Evolutionary conservation across 306 rosid species (phyloP), one percentile per base, ranked within the genome.

Genomic region (Cucumis hystrix): DNA sequence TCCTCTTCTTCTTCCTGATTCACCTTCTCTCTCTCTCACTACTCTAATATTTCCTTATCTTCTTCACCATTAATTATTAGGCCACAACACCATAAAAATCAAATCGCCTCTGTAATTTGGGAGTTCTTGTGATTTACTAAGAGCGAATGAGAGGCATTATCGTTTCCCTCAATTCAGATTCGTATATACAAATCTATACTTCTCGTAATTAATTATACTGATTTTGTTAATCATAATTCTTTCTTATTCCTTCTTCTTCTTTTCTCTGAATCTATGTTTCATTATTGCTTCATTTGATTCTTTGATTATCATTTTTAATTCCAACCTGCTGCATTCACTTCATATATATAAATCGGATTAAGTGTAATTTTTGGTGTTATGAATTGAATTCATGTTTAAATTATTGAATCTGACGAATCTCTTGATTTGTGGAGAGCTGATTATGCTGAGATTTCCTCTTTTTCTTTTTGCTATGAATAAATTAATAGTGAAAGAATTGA

Each of bases 1-100:
- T 82, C 91, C 7, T 74, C 72, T 10, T 18, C 72, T 10, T 18
- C 91, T 13, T 76, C 68, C 40, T 61, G 11, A 62, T 63, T 3
- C 68, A 0, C 23, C 6, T 61, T 28, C 64, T 33, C 37, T 33
- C 37, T 28, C 30, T 33, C 37, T 14, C 76, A 28, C 35, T 51
- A 51, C 77, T 54, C 51, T 54, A 74, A 74, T 37, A 56, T 74
- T 37, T 13, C 25, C 78, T 58, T 11, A 12, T 43, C 57, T 23
- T 43, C 57, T 23, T 6, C 37, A 13, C 4, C 76, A 49, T 45
- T 47, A 71, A 49, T 71, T 71, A 49, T 20, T 71, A 18, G n/a
- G 8, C 1, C 40, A 25, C 39, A 13, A 66, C 28, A 33, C 5
- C 37, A 33, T 3, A 33, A 33, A 33, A 33, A 33, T 33, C 37